Evolutionary conservation across 306 rosid genomes (phyloP), one percentile per base, ranked within the genome.

Genomic region (Acacia crassicarpa): DNA sequence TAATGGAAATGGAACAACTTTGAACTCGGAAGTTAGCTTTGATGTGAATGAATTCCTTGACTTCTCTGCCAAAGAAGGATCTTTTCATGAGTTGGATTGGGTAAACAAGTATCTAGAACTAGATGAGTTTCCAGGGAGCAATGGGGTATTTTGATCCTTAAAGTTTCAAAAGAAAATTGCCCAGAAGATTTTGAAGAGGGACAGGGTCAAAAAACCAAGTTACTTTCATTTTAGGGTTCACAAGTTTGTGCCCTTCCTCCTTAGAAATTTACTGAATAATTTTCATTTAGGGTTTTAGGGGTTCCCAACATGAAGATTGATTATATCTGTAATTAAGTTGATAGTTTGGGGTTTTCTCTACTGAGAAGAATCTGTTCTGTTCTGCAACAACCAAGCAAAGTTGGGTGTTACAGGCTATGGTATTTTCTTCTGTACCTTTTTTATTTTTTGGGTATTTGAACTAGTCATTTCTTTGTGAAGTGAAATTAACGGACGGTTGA

Each of bases 1-100:
- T 32, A 27, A 44, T 44, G 56, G 75, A 45, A 74, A 40, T 46
- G 80, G 48, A 45, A 33, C 15, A 77, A 80, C 41, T 38, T 38
- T 65, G 17, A 80, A 45, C 61, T 73, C 72, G 1, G 89, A 84
- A 15, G 32, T 56, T 56, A 80, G 41, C 74, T 91, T 91, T 12
- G 85, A 88, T 62, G 88, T 88, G 43, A 70, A 88, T 43, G 89
- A 89, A 66, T 86, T 91, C 83, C 87, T 91, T 44, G 81, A 88
- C 67, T 88, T 88, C 75, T 46, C 89, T 3, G 16, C 83, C 35
- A 23, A n/a, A 1, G 91, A 88, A 63, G 91, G 75, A 23, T 41
- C 88, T 0, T 78, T 58, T 9, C 63, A 27, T 46, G 93, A 82
- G 12, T 45, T 83, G n/a, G 89, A 91, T 33, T 91, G 92, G 95